These are phyloP conservation scores for Neonothopanus nambi DNA, from an alignment of 1,284 basidiomycete species.

Conservation along the genomic window DNA sequence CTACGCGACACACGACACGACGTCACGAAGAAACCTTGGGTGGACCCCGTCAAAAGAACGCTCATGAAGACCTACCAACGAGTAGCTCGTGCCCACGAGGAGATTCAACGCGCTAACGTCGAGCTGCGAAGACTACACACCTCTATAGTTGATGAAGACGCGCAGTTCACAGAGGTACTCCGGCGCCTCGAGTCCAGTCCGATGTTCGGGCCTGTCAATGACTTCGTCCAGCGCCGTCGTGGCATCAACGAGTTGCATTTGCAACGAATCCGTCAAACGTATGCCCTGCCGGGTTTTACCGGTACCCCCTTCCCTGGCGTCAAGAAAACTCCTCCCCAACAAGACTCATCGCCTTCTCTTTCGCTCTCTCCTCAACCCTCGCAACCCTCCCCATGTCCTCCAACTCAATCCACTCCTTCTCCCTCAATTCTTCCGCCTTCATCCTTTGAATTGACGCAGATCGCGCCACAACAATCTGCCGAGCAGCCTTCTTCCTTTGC, in stretches of 20 bases:
- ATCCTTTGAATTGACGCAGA: too few species aligned
- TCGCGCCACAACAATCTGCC: too few species aligned
- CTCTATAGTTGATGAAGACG: conserved; percentile 9
- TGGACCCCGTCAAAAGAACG: too few species aligned
- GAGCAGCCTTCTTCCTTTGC: too few species aligned
- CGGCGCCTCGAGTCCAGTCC: neutral
- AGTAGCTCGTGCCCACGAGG: conserved; percentile 4
- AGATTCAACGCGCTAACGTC: conserved; percentile 5
- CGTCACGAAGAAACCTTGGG: neutral
- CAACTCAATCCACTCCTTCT: too few species aligned
- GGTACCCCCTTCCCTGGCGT: neutral
- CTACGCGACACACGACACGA: conserved; percentile 3
- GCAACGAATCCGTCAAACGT: neutral
- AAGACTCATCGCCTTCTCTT: too few species aligned
- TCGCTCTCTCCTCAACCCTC: too few species aligned
- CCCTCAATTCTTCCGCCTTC: too few species aligned
- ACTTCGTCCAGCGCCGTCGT: neutral
- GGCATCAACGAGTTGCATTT: neutral
- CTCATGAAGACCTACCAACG: conserved; percentile 6
- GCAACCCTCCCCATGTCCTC: too few species aligned
- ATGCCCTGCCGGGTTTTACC: neutral
- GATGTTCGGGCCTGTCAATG: conserved; percentile 1
- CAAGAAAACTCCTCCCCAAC: neutral
- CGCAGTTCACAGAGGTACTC: neutral
- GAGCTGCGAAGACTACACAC: conserved; percentile 10